These are phyloP conservation scores for Syncephalastrum monosporum DNA, from an alignment of 371 early-diverging fungal species.

Conservation along the genomic window DNA sequence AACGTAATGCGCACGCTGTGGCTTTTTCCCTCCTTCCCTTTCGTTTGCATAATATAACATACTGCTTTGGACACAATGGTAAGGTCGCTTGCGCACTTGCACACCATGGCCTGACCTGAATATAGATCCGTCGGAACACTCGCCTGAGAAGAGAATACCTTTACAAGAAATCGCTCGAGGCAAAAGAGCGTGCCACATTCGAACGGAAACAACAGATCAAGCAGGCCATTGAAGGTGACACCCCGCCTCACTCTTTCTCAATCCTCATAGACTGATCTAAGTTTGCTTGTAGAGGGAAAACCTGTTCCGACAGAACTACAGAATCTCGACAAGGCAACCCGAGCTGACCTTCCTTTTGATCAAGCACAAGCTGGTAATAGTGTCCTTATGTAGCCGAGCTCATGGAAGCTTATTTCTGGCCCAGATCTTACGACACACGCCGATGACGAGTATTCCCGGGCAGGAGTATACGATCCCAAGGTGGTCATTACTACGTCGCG, in stretches of 20 bases:
- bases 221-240: slow-evolving; percentile 81
- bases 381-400: no score
- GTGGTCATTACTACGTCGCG: slow-evolving; percentile 97
- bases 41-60: no score
- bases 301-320: slow-evolving; percentile 81
- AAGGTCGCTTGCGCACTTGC: no score
- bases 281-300: slow-evolving; percentile 68
- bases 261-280: slow-evolving; percentile 25
- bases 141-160: slow-evolving; percentile 91
- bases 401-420: neutral
- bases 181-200: slow-evolving; percentile 84
- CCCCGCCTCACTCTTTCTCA: slow-evolving; percentile 16
- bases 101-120: no score
- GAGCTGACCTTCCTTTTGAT: slow-evolving; percentile 83
- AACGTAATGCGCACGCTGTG: no score
- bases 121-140: slow-evolving; percentile 77
- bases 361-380: slow-evolving; percentile 78
- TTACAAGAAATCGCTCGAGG: slow-evolving; percentile 92
- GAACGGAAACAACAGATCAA: slow-evolving; percentile 93
- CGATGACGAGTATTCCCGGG: slow-evolving; percentile 96
- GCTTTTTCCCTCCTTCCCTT: no score
- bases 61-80: no score
- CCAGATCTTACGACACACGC: slow-evolving; percentile 77
- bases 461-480: slow-evolving; percentile 94
- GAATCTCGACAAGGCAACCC: slow-evolving; percentile 72